Percentiles rank a stretch among this genome's conserved stretches.
phyloP scores from a whole-genome alignment of 2,329 filamentous ascomycete species.

The Canariomyces notabilis region DNA sequence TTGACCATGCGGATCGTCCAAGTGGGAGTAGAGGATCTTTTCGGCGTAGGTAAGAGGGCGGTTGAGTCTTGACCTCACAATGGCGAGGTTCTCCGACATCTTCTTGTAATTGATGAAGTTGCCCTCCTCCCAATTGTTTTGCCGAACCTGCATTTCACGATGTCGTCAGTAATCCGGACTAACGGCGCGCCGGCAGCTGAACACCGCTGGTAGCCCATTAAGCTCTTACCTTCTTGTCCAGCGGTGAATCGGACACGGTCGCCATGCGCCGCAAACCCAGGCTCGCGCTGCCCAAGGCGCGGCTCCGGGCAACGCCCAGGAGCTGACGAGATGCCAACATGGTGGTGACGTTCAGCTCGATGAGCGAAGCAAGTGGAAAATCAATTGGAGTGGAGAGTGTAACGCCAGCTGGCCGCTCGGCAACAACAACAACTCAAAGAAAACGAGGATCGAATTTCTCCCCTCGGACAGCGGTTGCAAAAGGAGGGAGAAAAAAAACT shows the following conservation, averaged over 20 bases:
- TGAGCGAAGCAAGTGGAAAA: slow-evolving; percentile 18
- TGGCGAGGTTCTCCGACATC: slow-evolving; percentile 94
- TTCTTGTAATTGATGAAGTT: slow-evolving; percentile 99
- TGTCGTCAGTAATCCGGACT: slow-evolving; percentile 14
- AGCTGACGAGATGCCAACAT: slow-evolving; percentile 71
- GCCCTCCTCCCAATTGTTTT: slow-evolving; percentile 93
- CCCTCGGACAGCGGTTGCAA: background rate
- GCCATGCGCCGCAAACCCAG: slow-evolving; percentile 69
- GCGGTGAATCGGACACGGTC: slow-evolving; percentile 76
- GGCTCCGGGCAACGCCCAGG: slow-evolving; percentile 61
- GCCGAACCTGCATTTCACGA: slow-evolving; percentile 59
- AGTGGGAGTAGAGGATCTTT: slow-evolving; percentile 98
- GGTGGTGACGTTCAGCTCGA: slow-evolving; percentile 33
- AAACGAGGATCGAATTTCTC: background rate
- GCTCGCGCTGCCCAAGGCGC: slow-evolving; percentile 51
- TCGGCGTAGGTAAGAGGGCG: slow-evolving; percentile 91
- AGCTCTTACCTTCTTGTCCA: slow-evolving; percentile 74
- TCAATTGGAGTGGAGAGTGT: slow-evolving; percentile 35
- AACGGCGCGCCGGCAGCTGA: background rate
- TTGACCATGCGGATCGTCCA: slow-evolving; percentile 93
- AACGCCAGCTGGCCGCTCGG: slow-evolving; percentile 27
- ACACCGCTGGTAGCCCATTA: background rate
- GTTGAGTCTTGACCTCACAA: slow-evolving; percentile 86
- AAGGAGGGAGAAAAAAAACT: slow-evolving; percentile 29
- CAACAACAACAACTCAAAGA: slow-evolving; percentile 21